phyloP scores from a whole-genome alignment of 2,329 filamentous ascomycete genomes.

The Trematosphaeria pertusa region DNA sequence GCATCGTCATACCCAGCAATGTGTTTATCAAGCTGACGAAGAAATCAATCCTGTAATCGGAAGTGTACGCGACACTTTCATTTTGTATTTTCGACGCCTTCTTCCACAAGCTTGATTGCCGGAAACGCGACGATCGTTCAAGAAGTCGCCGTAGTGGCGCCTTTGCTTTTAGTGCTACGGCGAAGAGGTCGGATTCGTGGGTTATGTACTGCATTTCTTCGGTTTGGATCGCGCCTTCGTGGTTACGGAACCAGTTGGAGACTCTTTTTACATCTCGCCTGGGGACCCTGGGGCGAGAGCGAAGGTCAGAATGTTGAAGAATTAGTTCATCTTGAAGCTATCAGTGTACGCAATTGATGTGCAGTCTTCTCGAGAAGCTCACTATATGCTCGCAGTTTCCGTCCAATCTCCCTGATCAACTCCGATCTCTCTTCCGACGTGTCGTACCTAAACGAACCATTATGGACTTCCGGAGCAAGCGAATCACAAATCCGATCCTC shows the following conservation, averaged over 20 bases:
- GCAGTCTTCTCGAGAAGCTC: neutral
- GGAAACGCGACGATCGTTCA: slow-evolving; percentile 12
- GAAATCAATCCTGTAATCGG: too few relatives aligned
- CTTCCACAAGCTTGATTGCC: slow-evolving; percentile 8
- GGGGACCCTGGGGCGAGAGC: slow-evolving; percentile 7
- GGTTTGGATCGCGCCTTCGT: slow-evolving; percentile 11
- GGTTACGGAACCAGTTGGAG: slow-evolving; percentile 14
- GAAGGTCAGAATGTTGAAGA: slow-evolving; percentile 13
- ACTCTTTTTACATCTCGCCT: slow-evolving; percentile 9
- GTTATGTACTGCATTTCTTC: slow-evolving; percentile 15
- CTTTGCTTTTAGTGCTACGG: slow-evolving; percentile 4
- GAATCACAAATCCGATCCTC: neutral
- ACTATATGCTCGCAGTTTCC: slow-evolving; percentile 11
- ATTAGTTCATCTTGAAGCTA: slow-evolving; percentile 16
- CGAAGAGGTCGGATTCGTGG: slow-evolving; percentile 6
- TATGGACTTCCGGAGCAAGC: slow-evolving; percentile 8
- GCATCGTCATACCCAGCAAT: too few relatives aligned
- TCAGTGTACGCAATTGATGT: too few relatives aligned
- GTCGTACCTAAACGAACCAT: slow-evolving; percentile 15
- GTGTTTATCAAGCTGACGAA: too few relatives aligned
- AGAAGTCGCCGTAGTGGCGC: slow-evolving; percentile 12
- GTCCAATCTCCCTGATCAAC: slow-evolving; percentile 6
- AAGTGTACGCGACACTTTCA: too few relatives aligned
- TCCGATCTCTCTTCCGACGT: neutral
- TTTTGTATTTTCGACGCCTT: neutral